Evolutionary conservation across 1,139 yeast genomes (phyloP).

Genomic region (Pichia sp.): DNA sequence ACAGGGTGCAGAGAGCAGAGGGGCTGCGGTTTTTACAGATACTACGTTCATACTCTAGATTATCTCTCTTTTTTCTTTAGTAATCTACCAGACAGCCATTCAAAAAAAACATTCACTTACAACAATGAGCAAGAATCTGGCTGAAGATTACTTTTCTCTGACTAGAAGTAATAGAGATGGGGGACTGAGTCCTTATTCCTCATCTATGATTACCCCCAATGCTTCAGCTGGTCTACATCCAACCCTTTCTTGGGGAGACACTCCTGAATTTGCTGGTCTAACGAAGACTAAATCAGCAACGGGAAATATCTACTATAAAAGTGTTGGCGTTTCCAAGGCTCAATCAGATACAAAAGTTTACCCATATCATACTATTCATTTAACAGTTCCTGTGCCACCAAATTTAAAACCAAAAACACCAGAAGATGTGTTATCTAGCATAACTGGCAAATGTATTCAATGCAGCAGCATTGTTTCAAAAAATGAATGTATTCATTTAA

Average conservation of each 20-base stretch:
- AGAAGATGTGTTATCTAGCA: conserved; percentile 8
- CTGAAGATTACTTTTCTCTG: conserved; percentile 13
- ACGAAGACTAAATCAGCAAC: conserved; percentile 10
- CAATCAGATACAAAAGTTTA: conserved; percentile 10
- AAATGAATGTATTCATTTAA: conserved; percentile 6
- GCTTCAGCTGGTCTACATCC: conserved; percentile 2
- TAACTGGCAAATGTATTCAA: conserved; percentile 12
- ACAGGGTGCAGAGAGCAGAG: no score
- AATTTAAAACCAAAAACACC: conserved; percentile 22
- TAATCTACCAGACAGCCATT: background rate
- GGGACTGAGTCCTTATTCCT: conserved; percentile 4
- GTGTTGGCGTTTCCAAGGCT: background rate
- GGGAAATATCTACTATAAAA: conserved; percentile 3
- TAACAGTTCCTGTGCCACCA: conserved; percentile 15
- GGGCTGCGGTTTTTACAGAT: no score
- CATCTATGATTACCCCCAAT: background rate
- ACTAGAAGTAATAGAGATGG: conserved; percentile 6
- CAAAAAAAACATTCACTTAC: background rate
- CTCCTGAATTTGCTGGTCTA: conserved; percentile 10
- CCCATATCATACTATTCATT: conserved; percentile 21
- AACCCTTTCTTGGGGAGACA: conserved; percentile 12
- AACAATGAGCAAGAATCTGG: conserved; percentile 12
- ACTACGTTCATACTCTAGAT: no score
- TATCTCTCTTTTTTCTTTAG: background rate
- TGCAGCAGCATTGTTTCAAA: conserved; percentile 4